These are phyloP conservation scores for Marasmius tenuissimus DNA, from an alignment of 1,284 basidiomycete genomes.

Conservation along the genomic window DNA sequence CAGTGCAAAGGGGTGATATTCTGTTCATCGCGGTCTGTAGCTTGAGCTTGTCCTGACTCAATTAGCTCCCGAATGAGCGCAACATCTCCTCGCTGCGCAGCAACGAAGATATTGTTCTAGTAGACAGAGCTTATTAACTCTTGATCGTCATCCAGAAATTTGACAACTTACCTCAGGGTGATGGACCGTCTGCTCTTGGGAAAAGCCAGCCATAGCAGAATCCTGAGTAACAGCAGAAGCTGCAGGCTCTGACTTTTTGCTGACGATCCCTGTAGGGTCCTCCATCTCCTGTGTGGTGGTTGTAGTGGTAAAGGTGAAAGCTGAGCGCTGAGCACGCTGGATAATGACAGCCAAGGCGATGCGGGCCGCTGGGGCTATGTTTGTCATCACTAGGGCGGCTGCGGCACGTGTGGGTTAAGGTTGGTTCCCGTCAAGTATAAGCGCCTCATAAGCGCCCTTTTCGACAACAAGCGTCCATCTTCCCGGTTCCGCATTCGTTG, in stretches of 20 bases:
- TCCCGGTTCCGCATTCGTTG: too few species aligned
- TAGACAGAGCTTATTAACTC: not conserved
- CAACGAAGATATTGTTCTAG: slow-evolving; percentile 72
- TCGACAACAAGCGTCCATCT: too few species aligned
- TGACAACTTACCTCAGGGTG: not conserved
- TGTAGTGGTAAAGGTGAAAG: not conserved
- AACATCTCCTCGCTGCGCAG: slow-evolving; percentile 88
- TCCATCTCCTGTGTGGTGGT: not conserved
- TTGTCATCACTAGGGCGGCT: not conserved
- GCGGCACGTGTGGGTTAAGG: not conserved
- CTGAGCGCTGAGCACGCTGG: not conserved
- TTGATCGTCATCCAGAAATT: not conserved
- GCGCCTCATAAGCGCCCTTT: not conserved
- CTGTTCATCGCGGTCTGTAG: slow-evolving; percentile 84
- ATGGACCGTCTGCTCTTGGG: slow-evolving; percentile 5
- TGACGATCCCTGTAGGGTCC: slow-evolving; percentile 3
- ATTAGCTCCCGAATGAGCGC: slow-evolving; percentile 67
- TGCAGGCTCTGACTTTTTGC: slow-evolving; percentile 2
- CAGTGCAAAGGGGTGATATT: slow-evolving; percentile 96
- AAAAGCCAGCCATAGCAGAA: slow-evolving; percentile 5
- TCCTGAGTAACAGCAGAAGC: slow-evolving; percentile 4
- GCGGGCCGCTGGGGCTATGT: not conserved
- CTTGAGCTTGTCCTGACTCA: slow-evolving; percentile 70
- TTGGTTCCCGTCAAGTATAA: too few species aligned
- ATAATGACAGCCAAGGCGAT: not conserved